Evolutionary conservation across 2,329 filamentous ascomycete species (phyloP), one percentile per base, ranked within the genome.

Genomic region (Tolypocladium amazonense): DNA sequence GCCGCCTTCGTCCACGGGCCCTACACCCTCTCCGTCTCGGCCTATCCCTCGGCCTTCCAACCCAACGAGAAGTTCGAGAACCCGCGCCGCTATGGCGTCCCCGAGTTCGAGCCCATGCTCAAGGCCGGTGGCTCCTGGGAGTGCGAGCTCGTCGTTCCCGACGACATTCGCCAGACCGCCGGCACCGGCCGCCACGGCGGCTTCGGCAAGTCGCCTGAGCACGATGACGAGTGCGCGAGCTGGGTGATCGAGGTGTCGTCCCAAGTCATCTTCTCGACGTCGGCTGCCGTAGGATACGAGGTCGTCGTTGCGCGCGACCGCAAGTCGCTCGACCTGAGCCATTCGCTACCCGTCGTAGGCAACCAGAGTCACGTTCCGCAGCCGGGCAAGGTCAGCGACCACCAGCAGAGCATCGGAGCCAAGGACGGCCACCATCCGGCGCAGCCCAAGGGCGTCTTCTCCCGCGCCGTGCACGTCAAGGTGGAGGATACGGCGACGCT

Each of bases 1-100:
- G 94, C 94, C 58, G 94, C 94, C 60, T 99, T 97, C 72, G 88
- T 99, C 58, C 94, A 97, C 75, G 94, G 94, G 0, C 94, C 94
- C 1, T 99, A 99, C 71, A 95, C 88, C 0, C 82, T 97, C 43
- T 92, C 91, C 68, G 88, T 92, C 56, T 87, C 92, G 57, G 89
- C 92, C 30, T 96, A 95, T 68, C 91, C 93, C 0, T 81, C 89
- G 20, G 84, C 81, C 55, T 97, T 94, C 77, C 83, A 92, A 68
- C 91, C 93, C 2, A 92, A 96, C 74, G 78, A 81, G 65, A 92
- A 90, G 71, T 87, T 89, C 66, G 83, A 87, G 60, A 80, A 87
- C 57, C 82, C 88, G 1, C 82, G 86, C 58, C 79, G 80, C 58
- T 87, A 92, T 76, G 90, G 90, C 55, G 82, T 88, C 1, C 94